Evolutionary conservation across 768 basidiomycete species (phyloP).

Genomic region (Mycena leptocephala): DNA sequence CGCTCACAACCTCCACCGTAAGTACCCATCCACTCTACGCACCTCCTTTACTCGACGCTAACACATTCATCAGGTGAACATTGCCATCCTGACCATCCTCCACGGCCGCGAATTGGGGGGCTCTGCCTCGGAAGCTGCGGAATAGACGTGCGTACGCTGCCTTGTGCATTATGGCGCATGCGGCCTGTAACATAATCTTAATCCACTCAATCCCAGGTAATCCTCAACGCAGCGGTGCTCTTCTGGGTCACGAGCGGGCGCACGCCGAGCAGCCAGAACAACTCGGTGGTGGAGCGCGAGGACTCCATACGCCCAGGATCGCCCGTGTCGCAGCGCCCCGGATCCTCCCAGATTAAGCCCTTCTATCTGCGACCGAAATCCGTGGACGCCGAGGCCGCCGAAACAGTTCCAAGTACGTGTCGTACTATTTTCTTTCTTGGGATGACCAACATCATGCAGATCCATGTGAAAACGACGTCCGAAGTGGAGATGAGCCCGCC

Average conservation of each 20-base stretch:
- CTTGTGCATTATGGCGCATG: too few relatives aligned
- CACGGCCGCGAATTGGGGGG: conserved; percentile 63
- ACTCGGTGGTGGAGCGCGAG: neutral
- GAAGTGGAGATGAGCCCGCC: neutral
- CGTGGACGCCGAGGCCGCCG: neutral
- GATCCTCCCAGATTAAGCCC: neutral
- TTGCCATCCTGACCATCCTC: conserved; percentile 60
- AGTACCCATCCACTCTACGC: neutral
- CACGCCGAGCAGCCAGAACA: neutral
- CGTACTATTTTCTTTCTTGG: neutral
- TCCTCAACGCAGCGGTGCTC: conserved; percentile 63
- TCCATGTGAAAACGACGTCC: conserved; percentile 15
- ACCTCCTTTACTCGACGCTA: neutral
- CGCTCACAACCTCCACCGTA: conserved; percentile 66
- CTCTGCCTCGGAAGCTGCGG: conserved; percentile 60
- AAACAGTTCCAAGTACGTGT: neutral
- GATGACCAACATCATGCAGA: neutral
- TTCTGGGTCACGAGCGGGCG: conserved; percentile 61
- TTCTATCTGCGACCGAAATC: neutral
- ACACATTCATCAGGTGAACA: conserved; percentile 49
- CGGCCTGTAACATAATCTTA: neutral
- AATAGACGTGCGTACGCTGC: conserved; percentile 50
- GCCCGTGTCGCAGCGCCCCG: neutral
- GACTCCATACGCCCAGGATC: neutral
- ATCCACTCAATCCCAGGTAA: conserved; percentile 48